Evolutionary conservation across 73 alveolate species (phyloP), one percentile per base, ranked within the genome.

Genomic region (Paramecium biaurelia): DNA sequence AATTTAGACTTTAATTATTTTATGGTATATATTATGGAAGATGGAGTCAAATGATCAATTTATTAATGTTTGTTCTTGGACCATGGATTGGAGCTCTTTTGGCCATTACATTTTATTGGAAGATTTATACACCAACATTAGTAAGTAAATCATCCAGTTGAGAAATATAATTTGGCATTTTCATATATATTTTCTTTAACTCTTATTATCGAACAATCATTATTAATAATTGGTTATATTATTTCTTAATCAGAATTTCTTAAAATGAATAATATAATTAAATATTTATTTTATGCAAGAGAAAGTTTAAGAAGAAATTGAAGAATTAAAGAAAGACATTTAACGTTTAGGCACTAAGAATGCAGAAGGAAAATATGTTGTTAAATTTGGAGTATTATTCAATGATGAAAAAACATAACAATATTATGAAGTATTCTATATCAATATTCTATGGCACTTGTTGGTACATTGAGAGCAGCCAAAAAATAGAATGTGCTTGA

Each of bases 381-480:
- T 79, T 12, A 41, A 79, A 79, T 79, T 79, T 79, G 90, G 90
- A 42, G 74, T 79, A 6, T 18, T 79, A 24, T 79, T 79, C 56
- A 42, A 45, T 24, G 90, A 79, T 45, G 90, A 79, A 26, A 79
- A 79, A 42, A 79, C 90, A 5, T 45, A 79, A 24, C 37, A 79
- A 79, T 79, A 79, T 79, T 79, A 79, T 79, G 90, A 79, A 34
- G 90, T 79, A 79, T 43, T 41, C 56, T 30, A 30, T 79, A 24
- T 37, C n/a, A n/a, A 45, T 30, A 79, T 41, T 23, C 28, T 74
- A 79, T 15, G 90, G 90, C 90, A 14, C 30, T 79, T 14, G 90
- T 79, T 43, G 90, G 90, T 79, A 79, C 90, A 20, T 45, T 79
- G 42, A 79, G 90, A 42, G 90, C 90, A 42, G 90, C 90, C 20